Evolutionary conservation across 176 grass and related monocot species (phyloP).

Genomic region (Elaeis guineensis): DNA sequence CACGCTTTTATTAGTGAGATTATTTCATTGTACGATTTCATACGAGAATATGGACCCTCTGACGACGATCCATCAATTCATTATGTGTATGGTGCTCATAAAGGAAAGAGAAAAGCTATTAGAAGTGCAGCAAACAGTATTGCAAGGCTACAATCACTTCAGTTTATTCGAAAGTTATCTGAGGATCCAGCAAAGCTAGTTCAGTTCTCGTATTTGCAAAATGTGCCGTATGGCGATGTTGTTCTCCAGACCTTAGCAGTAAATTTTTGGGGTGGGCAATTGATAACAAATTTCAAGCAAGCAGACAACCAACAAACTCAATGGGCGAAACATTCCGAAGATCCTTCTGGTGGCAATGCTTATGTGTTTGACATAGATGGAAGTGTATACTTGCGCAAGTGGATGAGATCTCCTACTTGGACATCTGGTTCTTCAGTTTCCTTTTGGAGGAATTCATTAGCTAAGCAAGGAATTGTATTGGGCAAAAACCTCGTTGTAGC

Average conservation of each 20-base stretch:
- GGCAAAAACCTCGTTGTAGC: constrained; percentile 84
- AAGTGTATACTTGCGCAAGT: constrained; percentile 79
- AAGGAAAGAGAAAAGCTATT: constrained; percentile 69
- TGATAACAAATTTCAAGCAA: constrained; percentile 45
- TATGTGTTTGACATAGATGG: constrained; percentile 78
- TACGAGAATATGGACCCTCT: constrained; percentile 66
- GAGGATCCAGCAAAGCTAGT: constrained; percentile 84
- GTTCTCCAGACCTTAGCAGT: constrained; percentile 83
- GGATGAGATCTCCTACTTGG: constrained; percentile 88
- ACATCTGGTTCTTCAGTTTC: constrained; percentile 43
- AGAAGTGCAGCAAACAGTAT: constrained; percentile 69
- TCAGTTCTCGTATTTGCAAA: constrained; percentile 70
- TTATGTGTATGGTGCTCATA: constrained; percentile 72
- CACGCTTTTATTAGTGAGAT: constrained; percentile 78
- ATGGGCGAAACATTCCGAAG: constrained; percentile 48
- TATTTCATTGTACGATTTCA: constrained; percentile 76
- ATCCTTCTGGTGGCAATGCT: constrained; percentile 31
- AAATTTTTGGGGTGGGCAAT: constrained; percentile 81
- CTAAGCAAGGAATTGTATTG: constrained; percentile 66
- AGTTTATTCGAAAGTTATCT: constrained; percentile 69
- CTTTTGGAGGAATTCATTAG: constrained; percentile 81
- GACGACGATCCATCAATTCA: constrained; percentile 69
- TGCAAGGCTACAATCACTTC: constrained; percentile 89
- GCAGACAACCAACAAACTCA: constrained; percentile 30
- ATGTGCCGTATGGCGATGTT: constrained; percentile 64